phyloP scores from a whole-genome alignment of 176 grass and related monocot genomes.

The Areca catechu region DNA sequence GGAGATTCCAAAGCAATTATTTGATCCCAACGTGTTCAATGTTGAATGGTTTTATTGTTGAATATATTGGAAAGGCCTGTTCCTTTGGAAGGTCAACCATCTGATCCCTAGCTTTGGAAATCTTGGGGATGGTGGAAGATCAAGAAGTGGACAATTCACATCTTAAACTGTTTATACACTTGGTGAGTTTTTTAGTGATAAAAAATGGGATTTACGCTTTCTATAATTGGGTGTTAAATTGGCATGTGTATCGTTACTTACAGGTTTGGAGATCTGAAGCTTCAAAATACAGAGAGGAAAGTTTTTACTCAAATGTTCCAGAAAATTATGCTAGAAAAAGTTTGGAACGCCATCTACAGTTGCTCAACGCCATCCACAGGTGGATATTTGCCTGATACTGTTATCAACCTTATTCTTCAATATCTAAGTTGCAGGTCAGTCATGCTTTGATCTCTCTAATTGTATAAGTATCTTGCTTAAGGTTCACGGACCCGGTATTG shows the following conservation, averaged over 20 bases:
- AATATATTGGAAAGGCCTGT: constrained; percentile 70
- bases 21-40: constrained; percentile 62
- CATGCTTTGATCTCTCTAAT: constrained; percentile 3
- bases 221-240: too few relatives aligned
- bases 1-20: constrained; percentile 80
- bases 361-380: constrained; percentile 81
- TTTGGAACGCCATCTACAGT: constrained; percentile 69
- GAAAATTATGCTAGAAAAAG: constrained; percentile 79
- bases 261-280: constrained; percentile 93
- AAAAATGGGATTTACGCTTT: too few relatives aligned
- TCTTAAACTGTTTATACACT: constrained; percentile 78
- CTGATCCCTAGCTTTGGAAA: constrained; percentile 64
- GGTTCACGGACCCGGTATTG: too few relatives aligned
- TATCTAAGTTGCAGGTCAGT: constrained; percentile 83
- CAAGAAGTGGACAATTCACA: constrained; percentile 88
- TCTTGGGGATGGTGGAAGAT: constrained; percentile 96
- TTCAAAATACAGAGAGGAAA: constrained; percentile 85
- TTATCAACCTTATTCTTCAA: constrained; percentile 93
- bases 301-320: constrained; percentile 95
- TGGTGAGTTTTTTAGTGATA: constrained; percentile 33
- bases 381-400: constrained; percentile 83
- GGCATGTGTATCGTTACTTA: constrained; percentile 1
- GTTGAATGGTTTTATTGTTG: constrained; percentile 83
- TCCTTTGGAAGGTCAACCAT: constrained; percentile 62
- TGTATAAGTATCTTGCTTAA: too few relatives aligned